phyloP scores from a whole-genome alignment of 129 eudicot genomes.

The Mikania micrantha region DNA sequence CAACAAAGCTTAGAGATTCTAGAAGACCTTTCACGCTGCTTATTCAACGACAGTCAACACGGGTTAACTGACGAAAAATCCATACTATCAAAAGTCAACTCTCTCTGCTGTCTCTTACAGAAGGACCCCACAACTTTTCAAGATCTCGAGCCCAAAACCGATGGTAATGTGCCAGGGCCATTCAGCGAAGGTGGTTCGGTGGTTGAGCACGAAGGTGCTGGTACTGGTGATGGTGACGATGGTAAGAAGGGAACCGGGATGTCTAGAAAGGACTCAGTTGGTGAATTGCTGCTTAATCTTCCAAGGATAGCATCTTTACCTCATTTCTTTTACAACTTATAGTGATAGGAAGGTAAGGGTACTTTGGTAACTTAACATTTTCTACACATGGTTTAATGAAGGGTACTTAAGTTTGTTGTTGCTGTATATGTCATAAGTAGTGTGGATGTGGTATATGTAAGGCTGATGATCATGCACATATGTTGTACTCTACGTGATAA shows the following conservation, averaged over 20 bases:
- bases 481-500: neutral
- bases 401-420: constrained; percentile 6
- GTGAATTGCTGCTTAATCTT: constrained; percentile 72
- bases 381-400: constrained; percentile 3
- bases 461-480: constrained; percentile 21
- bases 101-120: constrained; percentile 76
- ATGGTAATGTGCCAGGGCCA: constrained; percentile 8
- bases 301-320: constrained; percentile 89
- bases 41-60: constrained; percentile 43
- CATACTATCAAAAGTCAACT: constrained; percentile 71
- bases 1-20: constrained; percentile 46
- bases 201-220: constrained; percentile 3
- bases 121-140: constrained; percentile 45
- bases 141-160: constrained; percentile 15
- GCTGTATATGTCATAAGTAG: constrained; percentile 18
- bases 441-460: constrained; percentile 14
- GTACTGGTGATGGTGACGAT: constrained; percentile 5
- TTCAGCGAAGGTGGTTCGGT: constrained; percentile 9
- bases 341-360: constrained; percentile 19
- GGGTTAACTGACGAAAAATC: constrained; percentile 50
- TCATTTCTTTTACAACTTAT: constrained; percentile 53
- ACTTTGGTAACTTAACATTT: constrained; percentile 10
- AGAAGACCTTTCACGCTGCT: constrained; percentile 46
- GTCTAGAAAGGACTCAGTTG: constrained; percentile 84
- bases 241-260: constrained; percentile 34